Conservation (phyloP, 768 basidiomycete species). For the Mycena indigotica region DNA sequence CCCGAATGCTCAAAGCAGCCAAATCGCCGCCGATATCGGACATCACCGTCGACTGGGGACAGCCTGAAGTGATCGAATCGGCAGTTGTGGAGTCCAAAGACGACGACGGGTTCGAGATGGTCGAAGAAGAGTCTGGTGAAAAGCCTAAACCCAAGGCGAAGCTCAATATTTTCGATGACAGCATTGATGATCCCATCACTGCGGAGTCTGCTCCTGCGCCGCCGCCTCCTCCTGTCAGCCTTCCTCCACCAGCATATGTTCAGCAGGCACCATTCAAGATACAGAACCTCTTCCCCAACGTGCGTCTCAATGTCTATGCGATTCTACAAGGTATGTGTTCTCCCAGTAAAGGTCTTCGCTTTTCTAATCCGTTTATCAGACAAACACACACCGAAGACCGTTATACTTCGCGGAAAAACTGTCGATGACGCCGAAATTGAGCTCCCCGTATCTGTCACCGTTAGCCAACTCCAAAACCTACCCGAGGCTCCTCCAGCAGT, state of each 20-base stretch:
- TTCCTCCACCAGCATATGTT: conserved; percentile 7
- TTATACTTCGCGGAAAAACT: conserved; percentile 14
- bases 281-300: conserved; percentile 14
- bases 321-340: conserved; percentile 12
- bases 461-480: conserved; percentile 17
- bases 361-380: conserved; percentile 1
- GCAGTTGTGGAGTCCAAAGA: not conserved
- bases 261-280: conserved; percentile 18
- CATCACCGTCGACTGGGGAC: conserved; percentile 41
- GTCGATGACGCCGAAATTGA: conserved; percentile 20
- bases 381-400: conserved; percentile 12
- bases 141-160: conserved; percentile 4
- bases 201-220: conserved; percentile 9
- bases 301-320: conserved; percentile 10
- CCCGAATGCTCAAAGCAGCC: conserved; percentile 42
- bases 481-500: conserved; percentile 11
- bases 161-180: conserved; percentile 19
- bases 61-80: not conserved
- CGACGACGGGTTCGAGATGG: conserved; percentile 13
- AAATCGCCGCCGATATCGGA: conserved; percentile 36
- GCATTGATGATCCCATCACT: not conserved
- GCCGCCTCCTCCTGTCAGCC: conserved; percentile 4
- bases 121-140: not conserved
- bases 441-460: conserved; percentile 18
- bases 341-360: not conserved